Percentiles rank a stretch among this genome's conserved stretches.
phyloP scores from a whole-genome alignment of 176 grass and related monocot species.

The Ananas comosus region DNA sequence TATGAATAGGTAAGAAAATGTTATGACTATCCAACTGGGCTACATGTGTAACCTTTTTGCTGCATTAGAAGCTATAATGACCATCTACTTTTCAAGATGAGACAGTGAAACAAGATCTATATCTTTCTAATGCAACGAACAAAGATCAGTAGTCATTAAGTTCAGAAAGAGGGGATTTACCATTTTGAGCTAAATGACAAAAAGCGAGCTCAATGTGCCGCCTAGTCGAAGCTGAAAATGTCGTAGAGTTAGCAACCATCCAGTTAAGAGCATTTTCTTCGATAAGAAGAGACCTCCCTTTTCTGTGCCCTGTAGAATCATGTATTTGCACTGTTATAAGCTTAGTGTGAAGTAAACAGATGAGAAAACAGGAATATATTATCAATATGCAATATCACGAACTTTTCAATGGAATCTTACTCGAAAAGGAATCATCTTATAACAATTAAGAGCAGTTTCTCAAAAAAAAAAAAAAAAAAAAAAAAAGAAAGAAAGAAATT shows the following conservation, averaged over 20 bases:
- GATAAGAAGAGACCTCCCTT: conserved; percentile 83
- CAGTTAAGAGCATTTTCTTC: conserved; percentile 64
- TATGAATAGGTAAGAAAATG: no score
- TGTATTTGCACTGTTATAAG: neutral
- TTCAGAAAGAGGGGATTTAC: conserved; percentile 21
- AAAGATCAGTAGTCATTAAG: neutral
- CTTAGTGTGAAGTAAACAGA: neutral
- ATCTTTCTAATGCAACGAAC: conserved; percentile 1
- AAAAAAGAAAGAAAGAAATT: no score
- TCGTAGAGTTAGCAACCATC: conserved; percentile 54
- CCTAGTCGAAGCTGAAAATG: conserved; percentile 48
- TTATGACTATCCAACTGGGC: no score
- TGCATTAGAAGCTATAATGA: no score
- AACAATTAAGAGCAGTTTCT: no score
- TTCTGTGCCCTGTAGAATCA: conserved; percentile 42
- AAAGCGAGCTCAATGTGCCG: conserved; percentile 74
- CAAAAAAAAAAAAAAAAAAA: no score
- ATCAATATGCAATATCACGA: neutral
- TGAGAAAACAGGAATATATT: neutral
- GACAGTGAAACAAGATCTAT: neutral
- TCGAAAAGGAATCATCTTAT: no score
- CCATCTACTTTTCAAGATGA: no score
- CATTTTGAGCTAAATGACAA: conserved; percentile 94
- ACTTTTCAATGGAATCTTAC: neutral
- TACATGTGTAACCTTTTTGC: no score